These are phyloP conservation scores for Inga leiocalycina DNA, from an alignment of 306 rosid species.

Conservation along the genomic window DNA sequence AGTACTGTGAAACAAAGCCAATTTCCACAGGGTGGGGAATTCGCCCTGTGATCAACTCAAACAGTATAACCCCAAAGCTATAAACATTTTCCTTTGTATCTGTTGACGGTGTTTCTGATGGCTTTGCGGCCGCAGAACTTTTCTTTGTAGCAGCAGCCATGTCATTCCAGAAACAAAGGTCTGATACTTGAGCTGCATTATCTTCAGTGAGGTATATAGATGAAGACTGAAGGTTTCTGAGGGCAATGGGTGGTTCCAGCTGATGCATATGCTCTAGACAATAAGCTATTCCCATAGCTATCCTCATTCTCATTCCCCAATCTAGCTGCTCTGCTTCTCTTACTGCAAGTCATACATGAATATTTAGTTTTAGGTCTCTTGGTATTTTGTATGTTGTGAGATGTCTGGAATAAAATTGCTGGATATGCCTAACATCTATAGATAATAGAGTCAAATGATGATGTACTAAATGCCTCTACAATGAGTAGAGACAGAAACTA, in stretches of 20 bases:
- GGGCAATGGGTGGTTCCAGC: conserved; percentile 64
- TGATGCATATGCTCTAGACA: conserved; percentile 87
- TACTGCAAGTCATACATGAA: conserved; percentile 53
- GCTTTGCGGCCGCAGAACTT: conserved; percentile 38
- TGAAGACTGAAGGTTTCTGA: conserved; percentile 64
- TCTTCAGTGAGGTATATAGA: conserved; percentile 86
- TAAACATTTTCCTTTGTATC: conserved; percentile 64
- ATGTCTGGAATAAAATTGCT: not conserved
- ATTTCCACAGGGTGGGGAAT: conserved; percentile 58
- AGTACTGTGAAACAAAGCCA: conserved; percentile 52
- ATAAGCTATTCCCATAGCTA: conserved; percentile 94
- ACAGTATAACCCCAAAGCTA: conserved; percentile 73
- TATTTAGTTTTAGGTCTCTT: not conserved
- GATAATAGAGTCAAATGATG: not conserved
- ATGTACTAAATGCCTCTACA: not conserved
- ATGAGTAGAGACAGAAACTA: not conserved
- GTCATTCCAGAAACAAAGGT: conserved; percentile 71
- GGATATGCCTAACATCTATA: not conserved
- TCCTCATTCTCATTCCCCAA: conserved; percentile 77
- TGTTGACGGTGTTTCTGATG: conserved; percentile 41
- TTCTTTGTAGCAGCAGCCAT: conserved; percentile 44
- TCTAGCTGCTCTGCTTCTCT: conserved; percentile 87
- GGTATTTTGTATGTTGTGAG: not conserved
- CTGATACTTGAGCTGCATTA: conserved; percentile 85
- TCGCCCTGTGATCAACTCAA: conserved; percentile 80